These are phyloP conservation scores for Multifurca ochricompacta DNA, from an alignment of 768 basidiomycete species.

Conservation along the genomic window DNA sequence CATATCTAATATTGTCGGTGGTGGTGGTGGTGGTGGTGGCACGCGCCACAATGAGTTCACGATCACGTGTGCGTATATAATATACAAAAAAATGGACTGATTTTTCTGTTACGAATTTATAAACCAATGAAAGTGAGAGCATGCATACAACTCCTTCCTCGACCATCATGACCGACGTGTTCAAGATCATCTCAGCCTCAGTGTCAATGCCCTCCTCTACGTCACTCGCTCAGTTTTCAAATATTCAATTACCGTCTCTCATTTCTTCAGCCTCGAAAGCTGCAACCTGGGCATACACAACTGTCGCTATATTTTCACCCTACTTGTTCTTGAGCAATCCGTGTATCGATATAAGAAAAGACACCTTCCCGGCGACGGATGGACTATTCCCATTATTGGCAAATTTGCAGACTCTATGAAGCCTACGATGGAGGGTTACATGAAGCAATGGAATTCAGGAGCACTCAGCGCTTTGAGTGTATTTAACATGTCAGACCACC, in stretches of 20 bases:
- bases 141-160: neutral
- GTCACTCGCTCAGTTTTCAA: slow-evolving; percentile 33
- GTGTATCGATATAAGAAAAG: slow-evolving; percentile 87
- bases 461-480: slow-evolving; percentile 86
- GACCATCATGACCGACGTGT: slow-evolving; percentile 30
- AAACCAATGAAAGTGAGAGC: slow-evolving; percentile 4
- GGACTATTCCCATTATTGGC: slow-evolving; percentile 98
- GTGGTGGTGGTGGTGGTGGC: slow-evolving; percentile 12
- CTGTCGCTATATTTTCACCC: slow-evolving; percentile 58
- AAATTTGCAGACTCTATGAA: slow-evolving; percentile 90
- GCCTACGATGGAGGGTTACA: slow-evolving; percentile 89
- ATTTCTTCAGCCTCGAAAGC: slow-evolving; percentile 30
- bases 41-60: too few species aligned
- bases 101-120: too few species aligned
- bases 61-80: neutral
- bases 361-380: slow-evolving; percentile 76
- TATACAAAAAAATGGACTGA: slow-evolving; percentile 11
- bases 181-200: slow-evolving; percentile 28
- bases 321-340: slow-evolving; percentile 81
- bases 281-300: slow-evolving; percentile 56
- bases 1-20: too few species aligned
- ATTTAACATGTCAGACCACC: slow-evolving; percentile 91
- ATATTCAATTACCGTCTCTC: slow-evolving; percentile 43
- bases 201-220: slow-evolving; percentile 39
- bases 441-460: slow-evolving; percentile 86